These are phyloP conservation scores for Geotrichum macrosporum DNA, from an alignment of 1,139 yeast genomes.

Conservation along the genomic window DNA sequence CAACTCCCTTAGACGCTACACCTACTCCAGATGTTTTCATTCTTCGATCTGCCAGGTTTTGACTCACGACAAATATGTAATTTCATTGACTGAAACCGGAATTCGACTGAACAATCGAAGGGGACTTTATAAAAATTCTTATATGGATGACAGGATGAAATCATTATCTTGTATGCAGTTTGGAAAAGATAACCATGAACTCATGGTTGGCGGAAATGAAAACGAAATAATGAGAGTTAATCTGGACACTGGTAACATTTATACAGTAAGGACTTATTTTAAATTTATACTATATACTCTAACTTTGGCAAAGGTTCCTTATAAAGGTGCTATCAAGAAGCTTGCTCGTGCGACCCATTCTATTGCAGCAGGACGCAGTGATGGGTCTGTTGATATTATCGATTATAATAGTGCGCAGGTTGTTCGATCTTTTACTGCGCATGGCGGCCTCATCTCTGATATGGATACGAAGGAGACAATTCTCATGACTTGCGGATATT, in stretches of 20 bases:
- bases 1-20: constrained; percentile 43
- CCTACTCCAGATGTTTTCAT: constrained; percentile 38
- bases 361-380: constrained; percentile 59
- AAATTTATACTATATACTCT: too few species aligned
- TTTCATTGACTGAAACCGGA: constrained; percentile 34
- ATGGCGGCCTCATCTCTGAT: constrained; percentile 70
- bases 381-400: constrained; percentile 71
- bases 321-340: constrained; percentile 40
- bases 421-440: constrained; percentile 63
- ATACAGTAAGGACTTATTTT: too few species aligned
- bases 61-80: constrained; percentile 36
- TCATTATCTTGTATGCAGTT: constrained; percentile 35
- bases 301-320: constrained; percentile 23
- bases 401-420: constrained; percentile 60
- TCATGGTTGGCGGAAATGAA: constrained; percentile 47
- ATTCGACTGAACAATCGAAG: constrained; percentile 38
- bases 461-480: constrained; percentile 73
- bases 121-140: constrained; percentile 34
- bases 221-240: constrained; percentile 56
- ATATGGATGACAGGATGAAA: constrained; percentile 31
- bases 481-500: constrained; percentile 77
- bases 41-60: constrained; percentile 35
- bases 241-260: constrained; percentile 48
- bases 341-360: constrained; percentile 42
- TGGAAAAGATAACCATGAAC: constrained; percentile 39